A percentile compares a stretch with the other conserved stretches of the same genome.
phyloP scores from a whole-genome alignment of 352 stramenopile genomes.

The Globisporangium nodosum region DNA sequence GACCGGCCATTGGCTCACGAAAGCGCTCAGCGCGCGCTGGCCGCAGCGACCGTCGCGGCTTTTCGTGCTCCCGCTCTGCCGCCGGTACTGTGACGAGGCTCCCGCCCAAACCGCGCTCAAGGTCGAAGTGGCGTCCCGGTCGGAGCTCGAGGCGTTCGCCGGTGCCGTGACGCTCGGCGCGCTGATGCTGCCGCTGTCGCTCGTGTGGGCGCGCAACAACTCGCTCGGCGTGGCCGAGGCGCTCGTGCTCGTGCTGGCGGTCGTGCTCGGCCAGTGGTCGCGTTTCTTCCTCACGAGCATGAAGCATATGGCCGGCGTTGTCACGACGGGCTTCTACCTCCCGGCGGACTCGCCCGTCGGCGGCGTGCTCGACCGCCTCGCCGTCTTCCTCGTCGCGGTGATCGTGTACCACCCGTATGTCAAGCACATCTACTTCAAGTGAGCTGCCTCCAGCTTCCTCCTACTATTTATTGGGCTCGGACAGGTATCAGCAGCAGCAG shows the following conservation, averaged over 20 bases:
- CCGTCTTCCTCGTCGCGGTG: constrained; percentile 35
- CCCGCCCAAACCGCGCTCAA: constrained; percentile 13
- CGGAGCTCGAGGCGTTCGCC: constrained; percentile 21
- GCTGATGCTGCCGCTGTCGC: constrained; percentile 28
- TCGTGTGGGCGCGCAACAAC: constrained; percentile 14
- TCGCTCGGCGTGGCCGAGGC: constrained; percentile 27
- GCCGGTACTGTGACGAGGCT: constrained; percentile 21
- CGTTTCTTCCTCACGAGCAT: constrained; percentile 28
- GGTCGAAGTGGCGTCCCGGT: constrained; percentile 14
- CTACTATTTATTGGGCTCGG: constrained; percentile 9
- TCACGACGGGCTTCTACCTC: constrained; percentile 42
- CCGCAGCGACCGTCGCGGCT: constrained; percentile 5
- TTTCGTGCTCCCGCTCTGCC: constrained; percentile 12
- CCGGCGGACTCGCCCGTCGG: constrained; percentile 19
- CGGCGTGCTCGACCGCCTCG: constrained; percentile 38
- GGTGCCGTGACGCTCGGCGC: constrained; percentile 27
- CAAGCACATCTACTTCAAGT: constrained; percentile 23
- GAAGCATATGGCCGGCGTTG: constrained; percentile 38
- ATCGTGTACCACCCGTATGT: constrained; percentile 49
- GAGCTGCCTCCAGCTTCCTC: constrained; percentile 18
- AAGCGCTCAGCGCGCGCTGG: not conserved
- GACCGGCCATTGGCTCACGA: constrained; percentile 17
- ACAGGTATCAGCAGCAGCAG: no score
- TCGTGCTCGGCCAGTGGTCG: constrained; percentile 35
- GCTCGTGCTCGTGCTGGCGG: constrained; percentile 33